phyloP scores from a whole-genome alignment of 495 filamentous ascomycete genomes.

The Penicillium chermesinum region DNA sequence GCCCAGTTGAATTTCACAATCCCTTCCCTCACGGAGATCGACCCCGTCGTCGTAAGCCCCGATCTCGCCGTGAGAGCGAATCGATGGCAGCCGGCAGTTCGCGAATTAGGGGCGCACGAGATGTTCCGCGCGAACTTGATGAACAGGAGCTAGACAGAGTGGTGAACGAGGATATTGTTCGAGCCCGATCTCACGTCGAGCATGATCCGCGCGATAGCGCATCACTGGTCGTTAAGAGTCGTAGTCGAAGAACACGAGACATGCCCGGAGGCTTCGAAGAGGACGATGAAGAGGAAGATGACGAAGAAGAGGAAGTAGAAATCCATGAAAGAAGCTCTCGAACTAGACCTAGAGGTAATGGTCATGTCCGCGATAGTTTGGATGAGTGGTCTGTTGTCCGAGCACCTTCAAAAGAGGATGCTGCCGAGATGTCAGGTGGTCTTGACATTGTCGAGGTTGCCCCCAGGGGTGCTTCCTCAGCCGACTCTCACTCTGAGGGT shows the following conservation, averaged over 20 bases:
- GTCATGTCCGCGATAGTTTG: neutral
- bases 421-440: constrained; percentile 18
- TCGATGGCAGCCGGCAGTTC: neutral
- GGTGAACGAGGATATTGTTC: constrained; percentile 5
- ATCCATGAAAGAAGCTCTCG: constrained; percentile 15
- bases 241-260: constrained; percentile 1
- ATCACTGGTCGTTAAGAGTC: neutral
- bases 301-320: constrained; percentile 8
- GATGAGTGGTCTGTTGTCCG: constrained; percentile 24
- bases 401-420: constrained; percentile 11
- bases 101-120: neutral
- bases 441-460: constrained; percentile 20
- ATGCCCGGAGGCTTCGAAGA: constrained; percentile 1
- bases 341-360: neutral
- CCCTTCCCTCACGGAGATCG: constrained; percentile 10
- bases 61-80: constrained; percentile 2
- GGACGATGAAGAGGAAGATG: neutral
- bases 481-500: constrained; percentile 14
- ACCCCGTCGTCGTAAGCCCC: constrained; percentile 1
- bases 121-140: neutral
- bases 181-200: constrained; percentile 10
- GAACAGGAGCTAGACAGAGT: neutral
- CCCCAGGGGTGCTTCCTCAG: constrained; percentile 7
- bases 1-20: constrained; percentile 11
- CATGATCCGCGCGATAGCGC: neutral